Evolutionary conservation across 1,139 yeast genomes (phyloP), one percentile per base, ranked within the genome.

Genomic region (Pichia sp.): DNA sequence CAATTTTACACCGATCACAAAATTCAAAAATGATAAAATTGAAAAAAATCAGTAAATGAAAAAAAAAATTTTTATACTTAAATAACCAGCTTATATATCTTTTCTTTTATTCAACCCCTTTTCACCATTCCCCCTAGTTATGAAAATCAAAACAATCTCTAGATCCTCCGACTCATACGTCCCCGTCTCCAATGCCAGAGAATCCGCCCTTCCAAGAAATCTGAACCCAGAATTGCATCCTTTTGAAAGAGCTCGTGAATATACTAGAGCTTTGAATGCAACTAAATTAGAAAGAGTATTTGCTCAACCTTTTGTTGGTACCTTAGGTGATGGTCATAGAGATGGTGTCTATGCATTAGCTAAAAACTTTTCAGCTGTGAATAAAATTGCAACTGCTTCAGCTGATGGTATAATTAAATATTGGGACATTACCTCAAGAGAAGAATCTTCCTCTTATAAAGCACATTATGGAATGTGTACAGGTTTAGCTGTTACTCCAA

Each of bases 291-390:
- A 91, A 66, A 76, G 97, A 60, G 86, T 93, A 88, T 93, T 95
- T 77, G 99, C 99, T 0, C 91, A 91, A 66, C 99, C 99, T 7
- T 93, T 95, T 69, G 77, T 95, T 22, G 97, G 96, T 1, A 98
- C 95, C 67, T 72, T 95, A 39, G 99, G 99, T 3, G 80, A 83
- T 60, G 99, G 99, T 14, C 99, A 95, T 65, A 74, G 95, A 53
- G 99, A 95, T 67, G 98, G 98, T 50, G 89, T 95, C n/a, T 93
- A 93, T 68, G 75, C 84, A 33, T 79, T 95, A 49, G 96, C 97
- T 14, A 86, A 85, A 67, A 87, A 91, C 69, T 83, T 83, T 63
- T 71, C 78, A 49, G 74, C 80, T 42, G 76, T 91, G 50, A 86
- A 81, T 64, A 83, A 83, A 62, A 72, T 91, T 34, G 98, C 98